Evolutionary conservation across 2,329 filamentous ascomycete species (phyloP).

Genomic region (Dendrostoma leiphaemia): DNA sequence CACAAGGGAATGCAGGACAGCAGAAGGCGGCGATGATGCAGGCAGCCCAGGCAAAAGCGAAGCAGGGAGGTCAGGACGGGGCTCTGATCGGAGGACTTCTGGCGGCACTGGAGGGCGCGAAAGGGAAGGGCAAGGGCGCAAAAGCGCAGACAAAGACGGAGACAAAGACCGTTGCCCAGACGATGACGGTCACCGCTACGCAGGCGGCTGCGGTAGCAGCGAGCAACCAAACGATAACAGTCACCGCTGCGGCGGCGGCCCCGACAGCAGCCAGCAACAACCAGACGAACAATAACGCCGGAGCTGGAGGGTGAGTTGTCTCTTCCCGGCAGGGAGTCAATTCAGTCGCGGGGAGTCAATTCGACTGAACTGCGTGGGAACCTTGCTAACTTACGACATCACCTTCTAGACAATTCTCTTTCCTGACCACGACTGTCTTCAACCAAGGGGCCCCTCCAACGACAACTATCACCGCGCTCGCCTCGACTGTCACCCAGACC

Average conservation of each 20-base stretch:
- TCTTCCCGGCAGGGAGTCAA: too few species aligned
- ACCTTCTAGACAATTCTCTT: too few species aligned
- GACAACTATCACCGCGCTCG: constrained; percentile 36
- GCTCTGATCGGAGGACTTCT: neutral
- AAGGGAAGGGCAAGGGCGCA: neutral
- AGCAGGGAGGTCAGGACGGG: too few species aligned
- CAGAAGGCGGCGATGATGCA: too few species aligned
- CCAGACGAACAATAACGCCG: neutral
- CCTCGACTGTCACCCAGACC: constrained; percentile 28
- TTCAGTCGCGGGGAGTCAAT: too few species aligned
- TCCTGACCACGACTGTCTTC: constrained; percentile 36
- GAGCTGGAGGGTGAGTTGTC: constrained; percentile 1
- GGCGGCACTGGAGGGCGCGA: neutral
- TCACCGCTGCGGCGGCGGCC: neutral
- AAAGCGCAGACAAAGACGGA: neutral
- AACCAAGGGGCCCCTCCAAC: constrained; percentile 28
- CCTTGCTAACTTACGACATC: too few species aligned
- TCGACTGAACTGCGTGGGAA: too few species aligned
- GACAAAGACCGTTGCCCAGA: constrained; percentile 3
- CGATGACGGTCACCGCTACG: constrained; percentile 4
- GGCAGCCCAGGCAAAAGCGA: too few species aligned
- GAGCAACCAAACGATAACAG: neutral
- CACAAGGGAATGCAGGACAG: too few species aligned
- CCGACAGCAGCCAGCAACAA: neutral
- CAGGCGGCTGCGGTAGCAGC: constrained; percentile 1